phyloP scores from a whole-genome alignment of 2,329 filamentous ascomycete species.

The Alternaria atra region DNA sequence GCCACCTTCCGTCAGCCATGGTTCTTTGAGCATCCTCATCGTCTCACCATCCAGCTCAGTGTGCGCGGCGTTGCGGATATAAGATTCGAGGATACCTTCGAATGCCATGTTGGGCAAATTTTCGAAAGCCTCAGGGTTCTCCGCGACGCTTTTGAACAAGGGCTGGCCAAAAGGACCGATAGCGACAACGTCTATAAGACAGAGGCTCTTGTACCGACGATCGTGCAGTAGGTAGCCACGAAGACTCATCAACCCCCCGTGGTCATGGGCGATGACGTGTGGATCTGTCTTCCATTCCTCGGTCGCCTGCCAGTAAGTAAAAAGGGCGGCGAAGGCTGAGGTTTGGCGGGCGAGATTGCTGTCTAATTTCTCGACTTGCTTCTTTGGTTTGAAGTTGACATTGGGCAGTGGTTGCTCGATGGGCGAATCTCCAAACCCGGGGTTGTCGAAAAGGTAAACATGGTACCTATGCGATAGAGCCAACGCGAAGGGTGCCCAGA shows the following conservation, averaged over 20 bases:
- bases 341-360: slow-evolving; percentile 28
- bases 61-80: slow-evolving; percentile 29
- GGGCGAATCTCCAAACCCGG: slow-evolving; percentile 31
- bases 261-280: slow-evolving; percentile 33
- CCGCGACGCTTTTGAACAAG: slow-evolving; percentile 26
- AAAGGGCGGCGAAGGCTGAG: slow-evolving; percentile 26
- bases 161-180: slow-evolving; percentile 32
- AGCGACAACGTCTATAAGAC: slow-evolving; percentile 30
- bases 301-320: slow-evolving; percentile 22
- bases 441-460: slow-evolving; percentile 33
- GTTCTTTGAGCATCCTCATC: slow-evolving; percentile 23
- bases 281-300: slow-evolving; percentile 14
- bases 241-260: slow-evolving; percentile 32
- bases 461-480: slow-evolving; percentile 24
- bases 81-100: slow-evolving; percentile 30
- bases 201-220: slow-evolving; percentile 27
- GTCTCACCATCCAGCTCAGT: slow-evolving; percentile 8
- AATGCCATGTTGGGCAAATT: slow-evolving; percentile 26
- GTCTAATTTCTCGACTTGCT: slow-evolving; percentile 20
- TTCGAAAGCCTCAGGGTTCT: slow-evolving; percentile 22
- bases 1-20: slow-evolving; percentile 25
- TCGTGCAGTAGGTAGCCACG: slow-evolving; percentile 27
- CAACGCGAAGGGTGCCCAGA: slow-evolving; percentile 27
- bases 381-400: not conserved
- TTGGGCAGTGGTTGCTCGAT: slow-evolving; percentile 11